phyloP scores from a whole-genome alignment of 441 rosid genomes.

The Euphorbia corollata region DNA sequence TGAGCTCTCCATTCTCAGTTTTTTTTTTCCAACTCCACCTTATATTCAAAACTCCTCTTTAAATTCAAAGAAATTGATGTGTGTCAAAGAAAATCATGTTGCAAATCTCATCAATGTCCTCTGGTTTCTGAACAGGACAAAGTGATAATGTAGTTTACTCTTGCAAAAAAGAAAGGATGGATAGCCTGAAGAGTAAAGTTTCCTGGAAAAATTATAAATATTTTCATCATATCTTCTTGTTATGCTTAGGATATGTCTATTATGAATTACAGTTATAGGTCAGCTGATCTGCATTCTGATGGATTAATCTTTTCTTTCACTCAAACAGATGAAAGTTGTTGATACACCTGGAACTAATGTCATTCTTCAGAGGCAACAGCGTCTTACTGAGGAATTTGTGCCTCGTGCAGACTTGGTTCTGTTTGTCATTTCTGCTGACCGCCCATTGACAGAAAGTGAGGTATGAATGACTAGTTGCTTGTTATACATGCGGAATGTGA shows the following conservation, averaged over 20 bases:
- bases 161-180: not conserved
- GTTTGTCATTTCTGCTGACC: slow-evolving; percentile 92
- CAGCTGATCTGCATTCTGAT: slow-evolving; percentile 15
- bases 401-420: slow-evolving; percentile 91
- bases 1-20: not conserved
- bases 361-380: slow-evolving; percentile 92
- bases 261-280: not conserved
- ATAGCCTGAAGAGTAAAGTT: not conserved
- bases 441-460: slow-evolving; percentile 95
- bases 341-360: slow-evolving; percentile 97
- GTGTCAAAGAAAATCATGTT: not conserved
- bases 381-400: slow-evolving; percentile 88
- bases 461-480: slow-evolving; percentile 40
- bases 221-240: slow-evolving; percentile 2
- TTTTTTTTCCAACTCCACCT: not conserved
- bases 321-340: slow-evolving; percentile 73
- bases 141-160: not conserved
- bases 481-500: slow-evolving; percentile 17
- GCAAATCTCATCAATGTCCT: not conserved
- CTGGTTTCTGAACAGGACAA: not conserved
- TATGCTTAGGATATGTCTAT: not conserved
- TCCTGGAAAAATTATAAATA: not conserved
- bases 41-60: not conserved
- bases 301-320: slow-evolving; percentile 16
- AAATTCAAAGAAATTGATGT: not conserved